Evolutionary conservation across 108 stramenopile genomes (phyloP).

Genomic region (Cyclotella baltica): DNA sequence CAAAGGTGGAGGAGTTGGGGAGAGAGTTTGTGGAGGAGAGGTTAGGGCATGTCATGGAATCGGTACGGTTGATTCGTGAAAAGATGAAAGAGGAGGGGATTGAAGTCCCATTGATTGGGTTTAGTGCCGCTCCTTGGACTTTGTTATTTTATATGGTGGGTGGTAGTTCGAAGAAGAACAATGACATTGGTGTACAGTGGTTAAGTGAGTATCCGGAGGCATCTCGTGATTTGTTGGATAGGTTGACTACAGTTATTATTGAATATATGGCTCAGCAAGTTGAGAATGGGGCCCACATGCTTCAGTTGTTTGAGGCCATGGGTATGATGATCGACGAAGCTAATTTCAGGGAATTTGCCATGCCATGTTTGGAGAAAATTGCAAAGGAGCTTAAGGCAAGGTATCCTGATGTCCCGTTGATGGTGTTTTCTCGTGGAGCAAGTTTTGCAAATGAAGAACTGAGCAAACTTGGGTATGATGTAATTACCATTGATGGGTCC

Average conservation of each 20-base stretch:
- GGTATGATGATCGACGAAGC: slow-evolving; percentile 92
- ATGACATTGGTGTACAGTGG: slow-evolving; percentile 84
- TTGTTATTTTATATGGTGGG: slow-evolving; percentile 97
- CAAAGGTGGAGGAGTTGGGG: slow-evolving; percentile 60
- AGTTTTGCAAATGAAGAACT: slow-evolving; percentile 78
- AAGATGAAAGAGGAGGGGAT: slow-evolving; percentile 85
- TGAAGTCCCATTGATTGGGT: slow-evolving; percentile 92
- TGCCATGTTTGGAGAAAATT: slow-evolving; percentile 87
- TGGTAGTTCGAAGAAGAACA: slow-evolving; percentile 92
- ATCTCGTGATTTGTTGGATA: slow-evolving; percentile 74
- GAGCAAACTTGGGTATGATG: slow-evolving; percentile 83
- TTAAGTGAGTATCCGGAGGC: slow-evolving; percentile 81
- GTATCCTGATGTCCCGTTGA: slow-evolving; percentile 91
- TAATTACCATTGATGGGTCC: slow-evolving; percentile 92
- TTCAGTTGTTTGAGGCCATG: slow-evolving; percentile 97
- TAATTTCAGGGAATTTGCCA: slow-evolving; percentile 83
- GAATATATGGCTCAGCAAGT: slow-evolving; percentile 95
- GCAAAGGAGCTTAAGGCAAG: slow-evolving; percentile 76
- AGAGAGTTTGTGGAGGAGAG: slow-evolving; percentile 75
- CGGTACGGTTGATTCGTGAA: slow-evolving; percentile 74
- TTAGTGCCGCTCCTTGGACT: slow-evolving; percentile 96
- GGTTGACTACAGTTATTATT: slow-evolving; percentile 87
- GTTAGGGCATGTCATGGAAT: slow-evolving; percentile 88
- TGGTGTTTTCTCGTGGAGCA: slow-evolving; percentile 93
- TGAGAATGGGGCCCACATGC: slow-evolving; percentile 89